Evolutionary conservation across 352 stramenopile genomes (phyloP), one percentile per base, ranked within the genome.

Genomic region (Pythium dissimile): DNA sequence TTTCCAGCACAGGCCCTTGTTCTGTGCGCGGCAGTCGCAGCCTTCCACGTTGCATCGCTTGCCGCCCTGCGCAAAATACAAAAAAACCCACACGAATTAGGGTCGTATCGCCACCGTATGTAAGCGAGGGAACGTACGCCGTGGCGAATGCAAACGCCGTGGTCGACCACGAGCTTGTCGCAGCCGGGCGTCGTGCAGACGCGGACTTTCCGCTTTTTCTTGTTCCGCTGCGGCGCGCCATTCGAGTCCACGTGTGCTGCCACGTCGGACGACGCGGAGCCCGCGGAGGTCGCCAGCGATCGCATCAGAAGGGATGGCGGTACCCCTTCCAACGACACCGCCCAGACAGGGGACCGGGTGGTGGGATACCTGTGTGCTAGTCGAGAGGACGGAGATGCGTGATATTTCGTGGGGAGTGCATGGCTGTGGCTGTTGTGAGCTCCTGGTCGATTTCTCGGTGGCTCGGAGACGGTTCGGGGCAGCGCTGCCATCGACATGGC

Each of bases 101-200:
- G 28, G 23, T 50, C 7, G n/a, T 21, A 27, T 16, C 42, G n/a
- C 30, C 45, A 24, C n/a, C n/a, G 32, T n/a, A 32, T 64, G 26
- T n/a, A 39, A 39, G 20, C 21, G 20, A 32, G 30, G 6, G 23
- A 24, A 49, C 49, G 18, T 21, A 65, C 62, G 28, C 62, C 62
- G 16, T 69, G 62, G 31, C 62, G 48, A 41, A 69, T 65, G 37
- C 62, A 69, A 5, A 80, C 67, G 0, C 77, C 75, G 23, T 67
- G 75, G 47, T 85, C 68, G 13, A 85, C 69, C 35, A 82, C 73
- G 53, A 82, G 77, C 42, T 85, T 85, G n/a, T 75, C 62, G 49
- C 75, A 85, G 18, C 66, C 72, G 7, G 67, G 54, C 5, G 56
- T 62, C 31, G 71, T 80, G 55, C 75, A 85, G 24, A 77, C 73